Percentiles rank a stretch among this genome's conserved stretches.
Evolutionary conservation across 2,329 filamentous ascomycete genomes (phyloP).

Genomic region (Cordyceps cateniannulata): DNA sequence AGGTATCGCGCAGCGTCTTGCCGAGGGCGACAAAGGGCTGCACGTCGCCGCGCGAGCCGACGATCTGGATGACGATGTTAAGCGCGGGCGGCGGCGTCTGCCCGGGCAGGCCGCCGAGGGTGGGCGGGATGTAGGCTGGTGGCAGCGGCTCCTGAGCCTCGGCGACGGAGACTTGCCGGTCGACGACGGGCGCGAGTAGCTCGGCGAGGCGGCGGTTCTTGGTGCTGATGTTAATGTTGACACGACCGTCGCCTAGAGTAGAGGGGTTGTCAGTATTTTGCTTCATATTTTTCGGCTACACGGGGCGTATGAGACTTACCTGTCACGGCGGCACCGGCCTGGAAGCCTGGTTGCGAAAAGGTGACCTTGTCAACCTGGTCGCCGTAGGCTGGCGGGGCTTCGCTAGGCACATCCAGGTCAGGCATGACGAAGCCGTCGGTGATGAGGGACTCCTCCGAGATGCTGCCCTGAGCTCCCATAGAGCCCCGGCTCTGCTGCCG

Average conservation of each 20-base stretch:
- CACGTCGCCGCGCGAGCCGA: conserved; percentile 68
- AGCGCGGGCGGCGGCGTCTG: conserved; percentile 49
- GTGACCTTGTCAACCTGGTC: conserved; percentile 49
- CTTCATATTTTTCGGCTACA: background rate
- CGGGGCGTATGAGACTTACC: conserved; percentile 26
- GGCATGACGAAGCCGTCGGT: conserved; percentile 35
- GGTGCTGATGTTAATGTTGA: conserved; percentile 75
- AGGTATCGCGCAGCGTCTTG: conserved; percentile 54
- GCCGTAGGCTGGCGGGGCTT: conserved; percentile 53
- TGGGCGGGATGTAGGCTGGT: conserved; percentile 67
- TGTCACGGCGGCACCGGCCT: conserved; percentile 54
- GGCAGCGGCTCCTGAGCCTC: conserved; percentile 41
- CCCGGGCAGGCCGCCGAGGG: conserved; percentile 56
- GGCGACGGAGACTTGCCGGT: conserved; percentile 46
- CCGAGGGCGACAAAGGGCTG: conserved; percentile 70
- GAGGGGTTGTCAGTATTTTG: background rate
- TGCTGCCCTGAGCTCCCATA: background rate
- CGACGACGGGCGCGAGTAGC: conserved; percentile 59
- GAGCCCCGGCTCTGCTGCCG: background rate
- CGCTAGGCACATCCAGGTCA: conserved; percentile 33
- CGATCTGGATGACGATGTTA: conserved; percentile 69
- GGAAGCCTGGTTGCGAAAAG: conserved; percentile 56
- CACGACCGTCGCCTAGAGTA: conserved; percentile 59
- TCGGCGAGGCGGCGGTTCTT: conserved; percentile 59
- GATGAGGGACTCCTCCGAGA: conserved; percentile 23